phyloP scores from a whole-genome alignment of 1,284 basidiomycete genomes.

The Hemileia vastatrix region DNA sequence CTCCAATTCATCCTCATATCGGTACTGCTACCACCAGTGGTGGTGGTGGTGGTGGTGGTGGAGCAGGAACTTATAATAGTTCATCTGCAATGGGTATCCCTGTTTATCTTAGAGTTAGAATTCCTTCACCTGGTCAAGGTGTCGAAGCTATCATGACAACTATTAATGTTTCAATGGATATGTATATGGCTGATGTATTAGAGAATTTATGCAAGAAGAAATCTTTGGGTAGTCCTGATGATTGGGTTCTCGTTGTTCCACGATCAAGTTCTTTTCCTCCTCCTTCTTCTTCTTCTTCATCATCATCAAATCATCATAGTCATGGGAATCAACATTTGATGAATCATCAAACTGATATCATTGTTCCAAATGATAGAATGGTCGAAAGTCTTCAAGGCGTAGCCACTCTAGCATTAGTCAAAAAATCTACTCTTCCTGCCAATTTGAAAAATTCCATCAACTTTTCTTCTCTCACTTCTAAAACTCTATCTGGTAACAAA shows the following conservation, averaged over 20 bases:
- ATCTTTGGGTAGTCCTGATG: constrained; percentile 31
- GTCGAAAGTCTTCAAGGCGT: constrained; percentile 84
- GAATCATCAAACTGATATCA: constrained; percentile 48
- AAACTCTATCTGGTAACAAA: constrained; percentile 50
- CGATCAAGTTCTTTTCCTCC: background rate
- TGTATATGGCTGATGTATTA: constrained; percentile 93
- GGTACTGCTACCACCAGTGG: background rate
- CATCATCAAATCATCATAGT: no score
- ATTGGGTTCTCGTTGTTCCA: constrained; percentile 39
- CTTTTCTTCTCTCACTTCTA: constrained; percentile 61
- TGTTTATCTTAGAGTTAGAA: constrained; percentile 24
- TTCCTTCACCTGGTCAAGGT: constrained; percentile 23
- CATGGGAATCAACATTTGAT: background rate
- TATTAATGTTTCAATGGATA: constrained; percentile 59
- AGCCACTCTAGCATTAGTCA: constrained; percentile 71
- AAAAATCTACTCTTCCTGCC: constrained; percentile 62
- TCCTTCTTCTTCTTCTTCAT: no score
- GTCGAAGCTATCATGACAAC: constrained; percentile 35
- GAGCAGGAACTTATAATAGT: constrained; percentile 11
- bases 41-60: constrained; percentile 2
- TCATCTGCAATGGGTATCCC: constrained; percentile 23
- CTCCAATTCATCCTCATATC: background rate
- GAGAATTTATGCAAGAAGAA: constrained; percentile 50
- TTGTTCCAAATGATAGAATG: constrained; percentile 88
- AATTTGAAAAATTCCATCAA: no score